phyloP scores from a whole-genome alignment of 225 moss, liverwort and hornwort genomes.

The Antitrichia curtipendula region DNA sequence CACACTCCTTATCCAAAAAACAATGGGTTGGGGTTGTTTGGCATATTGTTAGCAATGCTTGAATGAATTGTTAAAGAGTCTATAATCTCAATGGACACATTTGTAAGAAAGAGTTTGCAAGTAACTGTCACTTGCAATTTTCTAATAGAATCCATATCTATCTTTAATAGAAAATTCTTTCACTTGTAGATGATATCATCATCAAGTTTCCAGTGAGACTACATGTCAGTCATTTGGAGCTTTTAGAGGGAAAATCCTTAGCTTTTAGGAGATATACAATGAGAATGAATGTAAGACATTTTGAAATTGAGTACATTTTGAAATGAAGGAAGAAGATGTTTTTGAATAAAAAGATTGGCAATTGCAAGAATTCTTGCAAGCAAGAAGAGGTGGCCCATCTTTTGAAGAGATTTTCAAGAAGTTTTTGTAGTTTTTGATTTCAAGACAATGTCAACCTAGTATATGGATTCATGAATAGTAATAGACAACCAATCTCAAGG shows the following conservation, averaged over 20 bases:
- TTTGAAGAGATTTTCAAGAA: background rate
- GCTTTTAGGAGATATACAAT: background rate
- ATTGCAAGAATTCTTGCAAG: background rate
- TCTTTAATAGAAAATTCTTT: background rate
- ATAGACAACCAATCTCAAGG: background rate
- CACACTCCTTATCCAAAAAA: background rate
- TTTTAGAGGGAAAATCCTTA: background rate
- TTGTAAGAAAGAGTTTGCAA: background rate
- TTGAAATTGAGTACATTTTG: background rate
- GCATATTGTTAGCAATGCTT: rapidly evolving
- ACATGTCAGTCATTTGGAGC: no score
- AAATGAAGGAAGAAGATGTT: background rate
- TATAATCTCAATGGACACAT: background rate
- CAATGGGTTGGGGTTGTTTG: rapidly evolving
- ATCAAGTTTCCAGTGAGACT: background rate
- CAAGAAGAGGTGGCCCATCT: background rate
- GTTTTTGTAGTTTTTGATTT: background rate
- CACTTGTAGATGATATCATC: background rate
- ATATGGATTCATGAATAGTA: background rate
- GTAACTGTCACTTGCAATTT: background rate
- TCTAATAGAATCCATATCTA: background rate
- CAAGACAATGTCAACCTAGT: background rate
- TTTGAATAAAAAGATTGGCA: background rate
- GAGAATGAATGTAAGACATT: background rate
- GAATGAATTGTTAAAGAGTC: background rate